Evolutionary conservation across 2,329 filamentous ascomycete species (phyloP), one percentile per base, ranked within the genome.

Genomic region (Lecanoromycetidae sp.): DNA sequence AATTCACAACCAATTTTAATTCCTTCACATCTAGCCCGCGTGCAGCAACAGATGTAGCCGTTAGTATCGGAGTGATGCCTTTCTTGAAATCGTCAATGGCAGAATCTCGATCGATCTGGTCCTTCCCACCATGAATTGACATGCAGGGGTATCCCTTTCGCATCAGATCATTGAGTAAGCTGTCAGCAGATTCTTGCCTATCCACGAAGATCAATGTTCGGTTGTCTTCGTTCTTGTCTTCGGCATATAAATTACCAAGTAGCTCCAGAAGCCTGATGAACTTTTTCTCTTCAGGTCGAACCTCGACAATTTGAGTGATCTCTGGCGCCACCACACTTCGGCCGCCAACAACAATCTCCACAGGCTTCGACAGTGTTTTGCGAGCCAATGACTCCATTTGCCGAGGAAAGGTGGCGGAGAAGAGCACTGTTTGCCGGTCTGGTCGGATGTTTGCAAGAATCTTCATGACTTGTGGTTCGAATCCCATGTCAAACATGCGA

Each of bases 401-500:
- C 38, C 84, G 80, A 17, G 91, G 91, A 72, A 96, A 94, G 0
- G 91, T 98, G 3, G 91, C 91, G 0, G 91, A 96, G 64, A 96
- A 98, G 20, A 96, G 74, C 43, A 96, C 87, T 0, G 87, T 94
- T 62, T 98, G 91, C 42, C 85, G 81, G 61, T 95, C 85, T 0
- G 91, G 88, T 39, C 91, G 82, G 62, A 94, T 84, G 58, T 91
- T 94, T 55, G 80, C 79, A 61, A 96, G 80, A 49, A 98, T 91
- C 65, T 94, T 95, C 79, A 91, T 91, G 45, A 98, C 88, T 63
- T 98, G 91, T 2, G 91, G 90, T 66, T 94, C 90, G 60, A 98
- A 98, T 12, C 91, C 91, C 91, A 98, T 96, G 63, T 98, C 91
- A 61, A 96, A 95, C 91, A 98, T 96, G 52, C 91, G 83, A 65